Percentiles rank a stretch among this genome's conserved stretches.
phyloP scores from a whole-genome alignment of 2,329 filamentous ascomycete genomes.

The Claviceps monticola region DNA sequence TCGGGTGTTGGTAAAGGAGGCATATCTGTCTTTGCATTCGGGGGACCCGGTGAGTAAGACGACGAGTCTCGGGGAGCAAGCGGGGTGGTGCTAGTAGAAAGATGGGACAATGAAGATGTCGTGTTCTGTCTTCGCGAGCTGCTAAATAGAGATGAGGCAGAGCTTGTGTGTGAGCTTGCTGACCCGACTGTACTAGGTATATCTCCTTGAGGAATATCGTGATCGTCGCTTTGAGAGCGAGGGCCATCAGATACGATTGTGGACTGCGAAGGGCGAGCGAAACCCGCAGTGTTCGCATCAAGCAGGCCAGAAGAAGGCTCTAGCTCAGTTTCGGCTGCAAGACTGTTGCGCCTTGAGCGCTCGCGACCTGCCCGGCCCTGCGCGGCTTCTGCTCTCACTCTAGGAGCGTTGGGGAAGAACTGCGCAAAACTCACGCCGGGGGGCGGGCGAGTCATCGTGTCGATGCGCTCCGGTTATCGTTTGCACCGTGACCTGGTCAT shows the following conservation, averaged over 20 bases:
- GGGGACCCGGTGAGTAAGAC: constrained; percentile 31
- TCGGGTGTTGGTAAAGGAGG: constrained; percentile 36
- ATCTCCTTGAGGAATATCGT: constrained; percentile 48
- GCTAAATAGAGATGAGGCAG: constrained; percentile 59
- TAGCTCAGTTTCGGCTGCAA: constrained; percentile 12
- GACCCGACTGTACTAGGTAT: constrained; percentile 58
- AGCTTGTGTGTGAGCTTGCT: constrained; percentile 57
- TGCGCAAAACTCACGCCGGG: constrained; percentile 66
- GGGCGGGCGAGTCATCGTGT: constrained; percentile 66
- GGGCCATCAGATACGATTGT: constrained; percentile 14
- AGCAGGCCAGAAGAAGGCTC: constrained; percentile 11
- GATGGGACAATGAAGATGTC: constrained; percentile 28
- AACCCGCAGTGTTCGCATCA: constrained; percentile 13
- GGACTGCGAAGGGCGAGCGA: constrained; percentile 10
- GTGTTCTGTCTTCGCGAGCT: constrained; percentile 27
- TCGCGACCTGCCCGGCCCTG: constrained; percentile 23
- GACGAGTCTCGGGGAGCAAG: constrained; percentile 32
- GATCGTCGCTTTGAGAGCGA: constrained; percentile 33
- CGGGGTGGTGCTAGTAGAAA: constrained; percentile 20
- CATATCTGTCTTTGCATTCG: constrained; percentile 39
- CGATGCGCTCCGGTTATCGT: constrained; percentile 35
- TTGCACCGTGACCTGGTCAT: constrained; percentile 41
- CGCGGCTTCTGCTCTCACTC: constrained; percentile 34
- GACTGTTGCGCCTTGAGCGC: constrained; percentile 13
- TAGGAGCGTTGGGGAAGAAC: constrained; percentile 72